A percentile compares a stretch with the other conserved stretches of the same genome.
These are phyloP conservation scores for Magnusiomyces tetraspermus DNA, from an alignment of 1,139 yeast species.

Conservation along the genomic window DNA sequence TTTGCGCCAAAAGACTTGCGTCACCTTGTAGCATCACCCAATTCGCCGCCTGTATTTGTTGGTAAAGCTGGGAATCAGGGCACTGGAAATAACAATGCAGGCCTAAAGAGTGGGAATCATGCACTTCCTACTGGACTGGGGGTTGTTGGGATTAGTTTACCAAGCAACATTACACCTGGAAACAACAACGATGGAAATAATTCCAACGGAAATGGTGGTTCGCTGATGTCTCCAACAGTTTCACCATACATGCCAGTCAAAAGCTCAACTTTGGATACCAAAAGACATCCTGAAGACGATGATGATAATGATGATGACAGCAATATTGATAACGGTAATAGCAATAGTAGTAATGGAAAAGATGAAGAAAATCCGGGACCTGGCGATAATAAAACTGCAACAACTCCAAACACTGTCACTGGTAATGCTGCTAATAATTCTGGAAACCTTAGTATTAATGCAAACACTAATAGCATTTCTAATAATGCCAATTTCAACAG, in stretches of 20 bases:
- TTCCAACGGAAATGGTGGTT: too few relatives aligned
- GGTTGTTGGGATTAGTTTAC: background rate
- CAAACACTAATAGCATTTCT: too few relatives aligned
- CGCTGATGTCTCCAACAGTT: slow-evolving; percentile 12
- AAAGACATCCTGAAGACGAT: slow-evolving; percentile 2
- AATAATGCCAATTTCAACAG: background rate
- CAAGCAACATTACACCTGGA: background rate
- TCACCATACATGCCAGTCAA: slow-evolving; percentile 12
- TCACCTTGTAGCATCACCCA: slow-evolving; percentile 3
- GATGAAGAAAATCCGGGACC: too few relatives aligned
- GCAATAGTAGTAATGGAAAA: too few relatives aligned
- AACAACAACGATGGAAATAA: slow-evolving; percentile 5
- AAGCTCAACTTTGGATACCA: slow-evolving; percentile 11
- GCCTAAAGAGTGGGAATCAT: too few relatives aligned
- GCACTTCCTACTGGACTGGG: slow-evolving; percentile 4
- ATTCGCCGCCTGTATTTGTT: slow-evolving; percentile 5
- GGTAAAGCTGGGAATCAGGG: too few relatives aligned
- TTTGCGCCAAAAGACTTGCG: too few relatives aligned
- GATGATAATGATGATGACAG: background rate
- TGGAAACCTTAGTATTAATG: too few relatives aligned
- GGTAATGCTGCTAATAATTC: too few relatives aligned
- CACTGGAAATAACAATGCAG: too few relatives aligned
- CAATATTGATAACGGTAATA: background rate
- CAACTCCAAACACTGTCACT: too few relatives aligned
- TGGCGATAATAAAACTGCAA: too few relatives aligned